phyloP scores from a whole-genome alignment of 805 yeast genomes.

The Metschnikowia koreensis region DNA sequence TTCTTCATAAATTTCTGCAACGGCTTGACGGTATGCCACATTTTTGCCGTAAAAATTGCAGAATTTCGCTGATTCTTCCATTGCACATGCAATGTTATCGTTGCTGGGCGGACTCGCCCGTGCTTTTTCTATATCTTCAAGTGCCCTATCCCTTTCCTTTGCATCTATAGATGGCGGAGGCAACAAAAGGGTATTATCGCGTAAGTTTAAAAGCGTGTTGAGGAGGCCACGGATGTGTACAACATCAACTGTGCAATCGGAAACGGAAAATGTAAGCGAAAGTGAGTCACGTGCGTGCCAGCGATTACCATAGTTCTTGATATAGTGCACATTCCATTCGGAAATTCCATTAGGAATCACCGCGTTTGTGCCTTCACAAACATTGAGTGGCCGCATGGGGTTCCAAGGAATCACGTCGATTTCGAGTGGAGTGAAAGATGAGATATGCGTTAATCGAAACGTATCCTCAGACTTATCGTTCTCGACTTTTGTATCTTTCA shows the following conservation, averaged over 20 bases:
- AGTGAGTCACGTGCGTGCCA: slow-evolving; percentile 25
- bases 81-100: slow-evolving; percentile 15
- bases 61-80: slow-evolving; percentile 10
- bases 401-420: slow-evolving; percentile 36
- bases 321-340: slow-evolving; percentile 30
- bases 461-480: slow-evolving; percentile 2
- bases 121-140: slow-evolving; percentile 19
- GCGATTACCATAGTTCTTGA: background rate
- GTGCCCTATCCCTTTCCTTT: background rate
- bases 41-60: slow-evolving; percentile 9
- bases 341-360: slow-evolving; percentile 47
- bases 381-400: slow-evolving; percentile 27
- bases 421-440: slow-evolving; percentile 32
- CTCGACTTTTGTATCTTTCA: slow-evolving; percentile 21
- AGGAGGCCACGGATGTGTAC: slow-evolving; percentile 31
- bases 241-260: slow-evolving; percentile 36
- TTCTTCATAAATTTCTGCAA: background rate
- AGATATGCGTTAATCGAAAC: slow-evolving; percentile 29
- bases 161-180: background rate
- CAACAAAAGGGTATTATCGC: slow-evolving; percentile 5
- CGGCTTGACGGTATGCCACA: background rate
- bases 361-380: slow-evolving; percentile 38
- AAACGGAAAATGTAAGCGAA: slow-evolving; percentile 36
- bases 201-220: slow-evolving; percentile 9
- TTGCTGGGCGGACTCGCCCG: background rate